Percentiles rank a stretch among this genome's conserved stretches.
These are phyloP conservation scores for Buddleja alternifolia DNA, from an alignment of 257 asterid species.

Conservation along the genomic window DNA sequence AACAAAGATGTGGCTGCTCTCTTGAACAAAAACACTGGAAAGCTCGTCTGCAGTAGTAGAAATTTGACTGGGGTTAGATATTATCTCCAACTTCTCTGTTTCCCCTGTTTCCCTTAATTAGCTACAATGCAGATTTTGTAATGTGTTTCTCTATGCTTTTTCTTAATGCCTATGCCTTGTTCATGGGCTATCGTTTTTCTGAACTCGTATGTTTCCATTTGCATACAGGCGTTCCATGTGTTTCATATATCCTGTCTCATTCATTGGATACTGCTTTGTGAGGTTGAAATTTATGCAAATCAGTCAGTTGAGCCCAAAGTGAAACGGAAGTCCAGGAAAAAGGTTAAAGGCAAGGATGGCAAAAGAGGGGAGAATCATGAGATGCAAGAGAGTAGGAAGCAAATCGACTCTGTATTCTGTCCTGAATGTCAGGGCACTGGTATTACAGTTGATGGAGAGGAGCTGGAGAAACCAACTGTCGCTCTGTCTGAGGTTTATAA, in stretches of 20 bases:
- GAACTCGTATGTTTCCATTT: constrained; percentile 5
- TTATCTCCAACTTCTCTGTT: constrained; percentile 11
- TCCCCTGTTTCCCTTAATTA: background rate
- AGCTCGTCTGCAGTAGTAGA: constrained; percentile 90
- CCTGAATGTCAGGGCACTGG: constrained; percentile 98
- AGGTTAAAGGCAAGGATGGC: constrained; percentile 52
- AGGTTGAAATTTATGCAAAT: constrained; percentile 57
- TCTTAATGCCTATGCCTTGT: constrained; percentile 13
- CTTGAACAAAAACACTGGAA: constrained; percentile 77
- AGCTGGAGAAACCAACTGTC: constrained; percentile 79
- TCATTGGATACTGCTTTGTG: constrained; percentile 85
- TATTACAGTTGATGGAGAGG: constrained; percentile 46
- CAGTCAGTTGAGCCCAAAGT: constrained; percentile 44
- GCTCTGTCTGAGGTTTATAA: constrained; percentile 71
- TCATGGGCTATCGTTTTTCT: constrained; percentile 3
- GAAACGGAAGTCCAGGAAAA: constrained; percentile 57
- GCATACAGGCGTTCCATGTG: constrained; percentile 83
- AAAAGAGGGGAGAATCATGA: constrained; percentile 40
- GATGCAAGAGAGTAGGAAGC: constrained; percentile 33
- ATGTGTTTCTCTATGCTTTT: background rate
- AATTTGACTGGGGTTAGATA: constrained; percentile 77
- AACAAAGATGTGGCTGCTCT: constrained; percentile 88
- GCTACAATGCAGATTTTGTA: constrained; percentile 1
- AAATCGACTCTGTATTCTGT: constrained; percentile 59
- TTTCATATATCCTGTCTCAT: constrained; percentile 87